Conservation (phyloP, 352 stramenopile species). For the Pythium aphanidermatum region DNA sequence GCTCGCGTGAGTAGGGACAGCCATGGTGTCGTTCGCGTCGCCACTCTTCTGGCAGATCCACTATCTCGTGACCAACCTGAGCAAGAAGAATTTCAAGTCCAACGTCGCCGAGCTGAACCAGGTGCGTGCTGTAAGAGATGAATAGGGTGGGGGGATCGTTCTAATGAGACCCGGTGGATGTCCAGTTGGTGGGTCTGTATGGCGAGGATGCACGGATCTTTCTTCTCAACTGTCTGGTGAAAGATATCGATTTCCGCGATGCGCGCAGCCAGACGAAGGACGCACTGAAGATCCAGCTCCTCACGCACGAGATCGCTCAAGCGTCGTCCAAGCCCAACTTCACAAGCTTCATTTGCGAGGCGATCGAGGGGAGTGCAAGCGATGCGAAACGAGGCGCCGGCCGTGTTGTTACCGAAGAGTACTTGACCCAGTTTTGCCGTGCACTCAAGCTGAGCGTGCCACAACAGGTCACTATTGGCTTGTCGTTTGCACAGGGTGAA, state of each 20-base stretch:
- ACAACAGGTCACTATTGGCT: conserved; percentile 78
- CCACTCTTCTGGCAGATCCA: conserved; percentile 93
- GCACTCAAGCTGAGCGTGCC: conserved; percentile 81
- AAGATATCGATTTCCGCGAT: conserved; percentile 89
- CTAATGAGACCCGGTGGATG: not conserved
- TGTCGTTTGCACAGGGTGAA: conserved; percentile 77
- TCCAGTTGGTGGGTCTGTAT: conserved; percentile 87
- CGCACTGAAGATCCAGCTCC: conserved; percentile 85
- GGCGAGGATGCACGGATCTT: conserved; percentile 90
- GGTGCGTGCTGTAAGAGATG: conserved; percentile 31
- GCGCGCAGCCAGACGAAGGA: conserved; percentile 77
- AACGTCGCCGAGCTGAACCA: conserved; percentile 91
- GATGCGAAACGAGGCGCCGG: conserved; percentile 27
- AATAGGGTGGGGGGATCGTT: not conserved
- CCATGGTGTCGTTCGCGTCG: conserved; percentile 89
- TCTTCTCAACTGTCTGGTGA: conserved; percentile 87
- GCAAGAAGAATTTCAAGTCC: conserved; percentile 93
- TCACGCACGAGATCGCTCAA: conserved; percentile 87
- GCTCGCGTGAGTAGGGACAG: not conserved
- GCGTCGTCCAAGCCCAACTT: conserved; percentile 87
- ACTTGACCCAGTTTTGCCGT: conserved; percentile 68
- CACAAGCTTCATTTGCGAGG: conserved; percentile 86
- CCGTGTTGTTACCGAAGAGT: conserved; percentile 70
- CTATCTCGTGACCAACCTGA: conserved; percentile 90
- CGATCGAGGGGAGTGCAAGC: conserved; percentile 58